Percentiles rank a stretch among this genome's conserved stretches.
Conservation (phyloP, 257 asterid species). For the Solanum stenotomum region DNA sequence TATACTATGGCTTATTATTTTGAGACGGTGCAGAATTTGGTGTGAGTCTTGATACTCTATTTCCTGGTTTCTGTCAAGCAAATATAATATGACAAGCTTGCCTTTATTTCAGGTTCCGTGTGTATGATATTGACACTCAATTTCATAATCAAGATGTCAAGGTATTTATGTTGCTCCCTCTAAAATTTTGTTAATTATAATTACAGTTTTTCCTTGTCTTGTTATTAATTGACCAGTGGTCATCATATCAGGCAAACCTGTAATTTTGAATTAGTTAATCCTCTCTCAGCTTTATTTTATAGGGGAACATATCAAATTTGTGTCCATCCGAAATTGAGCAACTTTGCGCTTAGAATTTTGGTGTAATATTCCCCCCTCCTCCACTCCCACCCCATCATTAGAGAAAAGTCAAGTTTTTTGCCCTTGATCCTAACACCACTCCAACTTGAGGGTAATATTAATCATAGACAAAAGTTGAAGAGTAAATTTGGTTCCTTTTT, state of each 20-base stretch:
- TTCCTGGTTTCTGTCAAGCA: constrained; percentile 6
- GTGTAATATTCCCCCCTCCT: not conserved
- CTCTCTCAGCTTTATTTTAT: not conserved
- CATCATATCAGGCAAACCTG: not conserved
- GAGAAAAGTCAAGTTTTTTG: not conserved
- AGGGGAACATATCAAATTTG: not conserved
- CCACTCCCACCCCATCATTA: not conserved
- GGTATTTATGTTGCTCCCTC: constrained; percentile 29
- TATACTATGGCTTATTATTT: constrained; percentile 66
- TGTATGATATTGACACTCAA: constrained; percentile 85
- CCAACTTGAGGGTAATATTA: not conserved
- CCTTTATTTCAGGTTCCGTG: constrained; percentile 58
- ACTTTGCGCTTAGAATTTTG: not conserved
- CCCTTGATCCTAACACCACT: not conserved
- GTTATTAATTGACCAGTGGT: not conserved
- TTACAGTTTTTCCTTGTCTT: not conserved
- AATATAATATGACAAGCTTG: constrained; percentile 2
- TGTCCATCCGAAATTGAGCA: not conserved
- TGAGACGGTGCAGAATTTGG: constrained; percentile 86
- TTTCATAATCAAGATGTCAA: constrained; percentile 68
- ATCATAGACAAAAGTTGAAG: not conserved
- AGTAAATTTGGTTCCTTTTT: not conserved
- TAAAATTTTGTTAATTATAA: not conserved
- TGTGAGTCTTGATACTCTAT: constrained; percentile 56
- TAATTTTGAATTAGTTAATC: not conserved